These are phyloP conservation scores for Pezicula rhizophila DNA, from an alignment of 2,329 filamentous ascomycete species.

Conservation along the genomic window DNA sequence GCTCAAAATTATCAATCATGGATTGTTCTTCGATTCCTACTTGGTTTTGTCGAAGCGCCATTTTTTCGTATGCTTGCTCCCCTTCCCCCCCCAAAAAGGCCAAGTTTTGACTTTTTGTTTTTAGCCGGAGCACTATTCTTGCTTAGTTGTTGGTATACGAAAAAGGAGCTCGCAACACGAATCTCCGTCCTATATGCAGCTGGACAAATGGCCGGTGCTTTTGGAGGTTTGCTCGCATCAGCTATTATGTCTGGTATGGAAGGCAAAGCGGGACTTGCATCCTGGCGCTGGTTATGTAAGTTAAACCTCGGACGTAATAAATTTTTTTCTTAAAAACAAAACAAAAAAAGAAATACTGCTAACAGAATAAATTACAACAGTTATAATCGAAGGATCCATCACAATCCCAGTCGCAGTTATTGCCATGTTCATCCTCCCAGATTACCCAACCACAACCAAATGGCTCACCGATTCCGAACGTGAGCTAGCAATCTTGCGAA, in stretches of 20 bases:
- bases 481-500: conserved; percentile 2
- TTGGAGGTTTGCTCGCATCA: conserved; percentile 46
- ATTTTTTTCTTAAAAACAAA: too few relatives aligned
- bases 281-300: conserved; percentile 40
- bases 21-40: conserved; percentile 28
- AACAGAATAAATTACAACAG: too few relatives aligned
- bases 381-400: neutral
- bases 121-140: conserved; percentile 43
- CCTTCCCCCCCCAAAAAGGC: too few relatives aligned
- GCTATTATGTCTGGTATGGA: conserved; percentile 26
- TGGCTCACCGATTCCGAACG: conserved; percentile 5
- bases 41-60: conserved; percentile 5
- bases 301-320: too few relatives aligned
- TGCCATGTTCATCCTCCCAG: conserved; percentile 5
- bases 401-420: neutral
- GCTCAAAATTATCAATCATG: conserved; percentile 34
- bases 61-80: neutral
- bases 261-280: conserved; percentile 3
- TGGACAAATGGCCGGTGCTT: conserved; percentile 36
- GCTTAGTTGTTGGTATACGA: conserved; percentile 47
- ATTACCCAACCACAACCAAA: conserved; percentile 7
- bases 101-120: too few relatives aligned
- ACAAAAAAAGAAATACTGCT: too few relatives aligned
- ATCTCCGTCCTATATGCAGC: conserved; percentile 39
- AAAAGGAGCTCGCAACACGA: conserved; percentile 37